Base-by-base conservation (phyloP, 129 eudicot genomes). In the Oenanthe sinensis region DNA sequence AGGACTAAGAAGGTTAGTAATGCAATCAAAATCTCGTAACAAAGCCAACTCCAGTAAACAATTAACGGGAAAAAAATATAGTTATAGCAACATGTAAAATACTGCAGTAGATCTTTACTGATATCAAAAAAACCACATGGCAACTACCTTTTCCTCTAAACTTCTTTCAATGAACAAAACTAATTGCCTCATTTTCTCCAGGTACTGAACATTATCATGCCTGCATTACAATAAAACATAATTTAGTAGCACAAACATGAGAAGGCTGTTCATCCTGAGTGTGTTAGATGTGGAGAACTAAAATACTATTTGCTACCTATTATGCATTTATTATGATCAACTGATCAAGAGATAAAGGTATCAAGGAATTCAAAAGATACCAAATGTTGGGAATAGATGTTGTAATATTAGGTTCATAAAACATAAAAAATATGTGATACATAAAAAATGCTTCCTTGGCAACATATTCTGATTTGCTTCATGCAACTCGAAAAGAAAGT, bases 131-230 rank as follows among this genome's bases (percentile, higher is more conserved):
- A 40, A 44, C 9, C 49, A 8, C 30, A 42, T 74, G 60, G n/a
- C 54, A 37, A 67, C 80, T 83, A 92, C 99, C 99, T 96, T 92
- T 63, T 89, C 87, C 43, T 88, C 99, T 86, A 96, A 86, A 63
- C 82, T 96, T 80, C 92, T 96, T 83, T 96, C 97, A 78, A 92
- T 84, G 88, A 92, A 96, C 86, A 96, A 67, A 80, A 90, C 93
- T 81, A 96, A 81, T 13, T 90, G 90, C 86, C 89, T 90, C 89
- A 96, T 82, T 81, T 96, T 96, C 90, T 96, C 99, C 86, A 96
- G 83, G 48, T 88, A 81, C 86, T 90, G 93, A 84, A 92, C 84
- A 79, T 92, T 89, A 78, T 96, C 99, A 86, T 96, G 97, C 90
- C 98, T 94, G 88, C 86, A 87, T 84, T 71, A 86, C 46, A 17